Base-by-base conservation (phyloP, 2,329 filamentous ascomycete genomes). In the Penicillium capsulatum region DNA sequence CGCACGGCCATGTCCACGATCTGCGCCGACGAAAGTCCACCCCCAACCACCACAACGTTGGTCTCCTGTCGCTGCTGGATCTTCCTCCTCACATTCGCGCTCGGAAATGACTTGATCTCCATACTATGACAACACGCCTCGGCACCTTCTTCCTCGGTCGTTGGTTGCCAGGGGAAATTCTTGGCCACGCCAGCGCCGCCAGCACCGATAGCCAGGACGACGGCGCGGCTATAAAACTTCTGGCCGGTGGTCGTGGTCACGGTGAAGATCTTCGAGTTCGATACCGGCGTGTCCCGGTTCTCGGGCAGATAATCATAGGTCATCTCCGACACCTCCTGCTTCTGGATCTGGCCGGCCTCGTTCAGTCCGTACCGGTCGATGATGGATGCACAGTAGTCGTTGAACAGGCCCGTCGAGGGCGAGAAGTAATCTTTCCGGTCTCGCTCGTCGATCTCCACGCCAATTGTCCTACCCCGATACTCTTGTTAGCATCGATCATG, bases 1-100 rank as follows among this genome's bases (percentile, higher is more conserved):
- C 76, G 73, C 41, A 89, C 66, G 1, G 79, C 79, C 32, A 84
- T 70, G 54, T 88, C 83, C 0, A 79, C 73, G 13, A 90, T 70
- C 58, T 91, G 86, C 0, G 84, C 83, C 15, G 83, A 85, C 0
- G 86, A 89, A 3, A 91, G 66, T 0, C 86, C 86, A 1, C 86
- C 86, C 2, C 84, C 84, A 3, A 91, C 72, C 7, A 91, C 74
- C 6, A 89, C 70, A 6, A 90, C 61, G 44, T 81, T 80, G 0
- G 82, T 86, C n/a, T 61, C 46, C 40, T 63, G 55, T 4, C 65
- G 64, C 1, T 64, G 60, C 4, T 68, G 64, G 7, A 87, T 77
- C 40, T 79, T 80, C 0, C 61, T 52, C 13, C 64, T 61, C 1
- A 87, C 63, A 2, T 73, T 55, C 0, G 67, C 60, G 34, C 77